Percentiles rank a stretch among this genome's conserved stretches.
phyloP scores from a whole-genome alignment of 148 eudicot genomes.

The Chenopodium suecicum region DNA sequence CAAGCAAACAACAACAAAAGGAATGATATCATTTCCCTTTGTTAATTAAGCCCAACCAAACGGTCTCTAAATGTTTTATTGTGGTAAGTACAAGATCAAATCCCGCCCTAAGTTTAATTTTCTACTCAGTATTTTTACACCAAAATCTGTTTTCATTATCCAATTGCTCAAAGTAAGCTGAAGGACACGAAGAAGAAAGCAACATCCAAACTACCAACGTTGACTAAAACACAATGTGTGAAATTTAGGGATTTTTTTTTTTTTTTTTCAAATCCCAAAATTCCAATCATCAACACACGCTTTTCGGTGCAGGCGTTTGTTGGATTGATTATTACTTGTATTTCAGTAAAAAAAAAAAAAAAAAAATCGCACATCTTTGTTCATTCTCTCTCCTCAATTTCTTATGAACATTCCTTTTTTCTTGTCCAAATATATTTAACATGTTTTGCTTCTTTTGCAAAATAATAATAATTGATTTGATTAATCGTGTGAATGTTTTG shows the following conservation, averaged over 20 bases:
- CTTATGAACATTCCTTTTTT: conserved; percentile 23
- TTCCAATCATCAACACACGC: conserved; percentile 30
- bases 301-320: conserved; percentile 35
- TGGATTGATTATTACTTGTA: conserved; percentile 11
- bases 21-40: too few species aligned
- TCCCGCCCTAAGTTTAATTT: too few species aligned
- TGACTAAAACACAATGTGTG: neutral
- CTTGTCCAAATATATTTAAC: conserved; percentile 1
- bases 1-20: too few species aligned
- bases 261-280: neutral
- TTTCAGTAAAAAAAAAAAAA: conserved; percentile 8
- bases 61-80: too few species aligned
- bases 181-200: neutral
- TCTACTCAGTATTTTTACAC: too few species aligned
- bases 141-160: neutral
- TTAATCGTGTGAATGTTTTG: conserved; percentile 23
- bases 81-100: too few species aligned
- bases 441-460: conserved; percentile 9
- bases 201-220: conserved; percentile 25
- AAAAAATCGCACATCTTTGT: neutral
- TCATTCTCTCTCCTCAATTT: conserved; percentile 11
- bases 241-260: neutral
- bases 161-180: neutral
- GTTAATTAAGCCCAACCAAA: too few species aligned
- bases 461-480: conserved; percentile 6